phyloP scores from a whole-genome alignment of 2,329 filamentous ascomycete species.

The Annulohypoxylon truncatum region DNA sequence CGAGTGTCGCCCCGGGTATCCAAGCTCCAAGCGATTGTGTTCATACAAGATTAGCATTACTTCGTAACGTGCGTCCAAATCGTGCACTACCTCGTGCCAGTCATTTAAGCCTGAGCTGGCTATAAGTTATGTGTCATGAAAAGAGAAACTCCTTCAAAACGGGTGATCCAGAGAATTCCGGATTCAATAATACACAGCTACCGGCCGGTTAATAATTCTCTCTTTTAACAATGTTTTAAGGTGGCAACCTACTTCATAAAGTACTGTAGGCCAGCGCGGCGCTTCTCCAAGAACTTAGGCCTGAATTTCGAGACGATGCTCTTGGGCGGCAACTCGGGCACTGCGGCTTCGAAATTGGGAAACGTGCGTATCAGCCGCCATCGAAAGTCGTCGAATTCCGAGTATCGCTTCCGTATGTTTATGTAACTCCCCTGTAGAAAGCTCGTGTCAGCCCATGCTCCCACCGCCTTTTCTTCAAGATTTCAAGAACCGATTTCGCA shows the following conservation, averaged over 20 bases:
- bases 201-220: conserved; percentile 33
- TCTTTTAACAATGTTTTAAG: neutral
- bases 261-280: conserved; percentile 85
- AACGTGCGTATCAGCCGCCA: conserved; percentile 81
- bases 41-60: conserved; percentile 47
- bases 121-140: conserved; percentile 53
- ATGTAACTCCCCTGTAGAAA: conserved; percentile 67
- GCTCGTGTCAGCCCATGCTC: conserved; percentile 19
- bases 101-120: neutral
- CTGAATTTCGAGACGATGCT: conserved; percentile 89
- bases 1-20: conserved; percentile 25
- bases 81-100: conserved; percentile 20
- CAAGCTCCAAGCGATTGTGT: conserved; percentile 31
- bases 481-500: neutral
- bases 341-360: conserved; percentile 83
- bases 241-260: conserved; percentile 82
- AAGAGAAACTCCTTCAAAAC: conserved; percentile 93
- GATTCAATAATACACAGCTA: conserved; percentile 91
- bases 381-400: conserved; percentile 89
- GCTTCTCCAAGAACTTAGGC: conserved; percentile 84
- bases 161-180: conserved; percentile 92
- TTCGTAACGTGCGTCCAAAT: conserved; percentile 40
- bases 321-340: conserved; percentile 92
- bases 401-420: conserved; percentile 80
- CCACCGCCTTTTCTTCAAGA: conserved; percentile 63